Evolutionary conservation across 192 early-diverging fungal species (phyloP).

Genomic region (Coemansia sp.): DNA sequence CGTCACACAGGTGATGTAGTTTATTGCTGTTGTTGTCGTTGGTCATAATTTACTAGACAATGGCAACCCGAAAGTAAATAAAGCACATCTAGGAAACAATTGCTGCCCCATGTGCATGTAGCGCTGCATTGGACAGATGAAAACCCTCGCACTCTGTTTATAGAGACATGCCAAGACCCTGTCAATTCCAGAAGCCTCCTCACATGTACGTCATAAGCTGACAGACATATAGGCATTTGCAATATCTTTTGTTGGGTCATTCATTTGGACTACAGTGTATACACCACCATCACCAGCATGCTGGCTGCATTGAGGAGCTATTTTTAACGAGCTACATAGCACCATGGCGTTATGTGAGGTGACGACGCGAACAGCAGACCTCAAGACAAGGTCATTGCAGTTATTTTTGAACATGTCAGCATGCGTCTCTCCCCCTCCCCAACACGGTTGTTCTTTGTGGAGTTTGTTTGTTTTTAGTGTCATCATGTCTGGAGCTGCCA

Average conservation of each 20-base stretch:
- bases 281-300: too few species aligned
- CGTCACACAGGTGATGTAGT: not conserved
- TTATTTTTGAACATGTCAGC: too few species aligned
- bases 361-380: too few species aligned
- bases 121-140: too few species aligned
- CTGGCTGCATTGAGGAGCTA: too few species aligned
- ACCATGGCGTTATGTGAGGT: too few species aligned
- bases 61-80: not conserved
- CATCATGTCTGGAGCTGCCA: not conserved
- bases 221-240: not conserved
- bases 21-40: not conserved
- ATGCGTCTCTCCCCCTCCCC: not conserved
- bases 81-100: not conserved
- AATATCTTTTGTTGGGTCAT: too few species aligned
- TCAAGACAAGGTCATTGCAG: too few species aligned
- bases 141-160: too few species aligned
- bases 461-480: not conserved
- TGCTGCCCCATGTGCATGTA: not conserved
- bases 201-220: not conserved
- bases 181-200: not conserved
- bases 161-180: not conserved
- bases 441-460: not conserved
- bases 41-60: not conserved
- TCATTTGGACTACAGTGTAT: too few species aligned
- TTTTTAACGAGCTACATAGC: too few species aligned